Evolutionary conservation across 768 basidiomycete genomes (phyloP), one percentile per base, ranked within the genome.

Genomic region (Pleurotus tuoliensis): DNA sequence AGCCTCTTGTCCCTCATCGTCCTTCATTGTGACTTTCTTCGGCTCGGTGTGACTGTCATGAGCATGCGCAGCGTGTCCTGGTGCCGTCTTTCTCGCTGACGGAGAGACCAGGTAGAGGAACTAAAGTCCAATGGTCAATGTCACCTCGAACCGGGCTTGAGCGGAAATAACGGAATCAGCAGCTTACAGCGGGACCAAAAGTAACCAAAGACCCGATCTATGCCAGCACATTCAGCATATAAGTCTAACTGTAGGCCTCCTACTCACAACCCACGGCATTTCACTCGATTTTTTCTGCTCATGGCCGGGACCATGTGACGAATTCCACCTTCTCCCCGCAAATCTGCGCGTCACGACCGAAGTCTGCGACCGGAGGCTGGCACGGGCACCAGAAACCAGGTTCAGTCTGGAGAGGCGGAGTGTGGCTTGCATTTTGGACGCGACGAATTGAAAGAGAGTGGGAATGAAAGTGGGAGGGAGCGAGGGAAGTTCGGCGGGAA

Each of bases 31-130:
- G 16, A 59, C 59, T 22, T 47, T 40, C 50, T 40, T 37, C 30
- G 30, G 30, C 12, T 40, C 18, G 4, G 45, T n/a, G 39, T 61
- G 55, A 22, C 48, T 44, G 30, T 48, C 34, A 44, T 57, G 49
- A 15, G 43, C 47, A 46, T 61, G 60, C n/a, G 38, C 18, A 16
- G 58, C 50, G 37, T 58, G 55, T 13, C 45, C 51, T 9, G 51
- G 39, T 22, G 43, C 45, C 1, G 40, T 50, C 45, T 51, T 58
- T 22, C 61, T 50, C 8, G 59, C 43, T 40, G 59, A 58, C 4
- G 61, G 61, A 16, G 61, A 62, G 22, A 62, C 44, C 22, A 62
- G 59, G 53, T 62, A 62, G 30, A 60, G 47, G 20, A 62, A 46
- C 61, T 62, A 30, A 16, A 3, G 18, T 16, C 13, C 38, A 56